Conservation (phyloP, 2,329 filamentous ascomycete species). For the Pseudocercospora eumusae region DNA sequence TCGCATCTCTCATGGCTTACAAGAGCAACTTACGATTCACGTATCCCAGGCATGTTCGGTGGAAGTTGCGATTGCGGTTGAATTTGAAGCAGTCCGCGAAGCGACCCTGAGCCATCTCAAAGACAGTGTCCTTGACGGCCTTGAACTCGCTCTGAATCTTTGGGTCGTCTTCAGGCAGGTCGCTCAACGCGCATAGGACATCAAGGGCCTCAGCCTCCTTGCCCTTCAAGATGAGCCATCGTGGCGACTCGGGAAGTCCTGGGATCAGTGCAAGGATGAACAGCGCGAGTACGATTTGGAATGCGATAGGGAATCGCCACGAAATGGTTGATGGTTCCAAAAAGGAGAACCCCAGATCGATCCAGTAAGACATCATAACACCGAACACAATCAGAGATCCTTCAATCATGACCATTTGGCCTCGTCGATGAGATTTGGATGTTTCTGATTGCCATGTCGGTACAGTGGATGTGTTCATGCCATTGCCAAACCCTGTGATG, state of each 20-base stretch:
- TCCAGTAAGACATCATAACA: constrained; percentile 55
- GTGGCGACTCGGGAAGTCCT: constrained; percentile 58
- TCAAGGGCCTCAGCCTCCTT: constrained; percentile 40
- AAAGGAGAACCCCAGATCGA: constrained; percentile 49
- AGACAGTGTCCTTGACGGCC: constrained; percentile 43
- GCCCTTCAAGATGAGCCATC: constrained; percentile 48
- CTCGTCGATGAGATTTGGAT: constrained; percentile 89
- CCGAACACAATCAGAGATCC: constrained; percentile 69
- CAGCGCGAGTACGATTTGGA: constrained; percentile 59
- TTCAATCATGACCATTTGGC: constrained; percentile 91
- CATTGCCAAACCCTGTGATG: constrained; percentile 53
- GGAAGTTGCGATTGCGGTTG: constrained; percentile 49
- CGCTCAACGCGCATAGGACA: constrained; percentile 39
- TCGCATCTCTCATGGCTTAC: not conserved
- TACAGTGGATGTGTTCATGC: constrained; percentile 43
- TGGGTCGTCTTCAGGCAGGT: constrained; percentile 41
- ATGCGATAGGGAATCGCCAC: constrained; percentile 59
- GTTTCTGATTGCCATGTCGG: constrained; percentile 53
- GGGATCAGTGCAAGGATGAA: constrained; percentile 54
- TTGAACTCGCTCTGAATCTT: constrained; percentile 33
- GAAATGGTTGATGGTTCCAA: constrained; percentile 47
- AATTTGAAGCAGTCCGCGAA: constrained; percentile 39
- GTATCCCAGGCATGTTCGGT: constrained; percentile 48
- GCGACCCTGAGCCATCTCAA: constrained; percentile 39
- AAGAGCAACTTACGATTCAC: constrained; percentile 37